Percentiles rank a stretch among this genome's conserved stretches.
These are phyloP conservation scores for Calonectria naviculata DNA, from an alignment of 2,329 filamentous ascomycete genomes.

Conservation along the genomic window DNA sequence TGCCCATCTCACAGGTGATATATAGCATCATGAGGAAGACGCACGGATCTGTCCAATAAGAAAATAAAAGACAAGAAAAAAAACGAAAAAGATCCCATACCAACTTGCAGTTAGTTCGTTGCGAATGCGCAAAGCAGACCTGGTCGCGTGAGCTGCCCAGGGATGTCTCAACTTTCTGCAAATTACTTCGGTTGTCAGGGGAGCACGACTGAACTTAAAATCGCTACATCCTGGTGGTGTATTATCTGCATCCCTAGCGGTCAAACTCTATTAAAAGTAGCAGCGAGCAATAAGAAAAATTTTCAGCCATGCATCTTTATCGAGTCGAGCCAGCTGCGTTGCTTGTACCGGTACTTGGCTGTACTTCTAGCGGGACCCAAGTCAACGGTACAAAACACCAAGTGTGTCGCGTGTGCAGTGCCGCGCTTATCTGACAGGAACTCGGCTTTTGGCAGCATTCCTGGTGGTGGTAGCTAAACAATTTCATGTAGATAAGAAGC, in stretches of 20 bases:
- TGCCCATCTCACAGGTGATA: conserved; percentile 2
- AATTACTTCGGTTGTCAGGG: neutral
- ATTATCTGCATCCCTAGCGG: neutral
- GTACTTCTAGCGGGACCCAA: neutral
- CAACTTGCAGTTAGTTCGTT: neutral
- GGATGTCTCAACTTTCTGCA: neutral
- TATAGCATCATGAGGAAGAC: conserved; percentile 6
- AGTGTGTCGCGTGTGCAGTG: neutral
- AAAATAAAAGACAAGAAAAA: neutral
- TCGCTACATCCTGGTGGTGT: neutral
- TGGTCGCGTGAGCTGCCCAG: neutral
- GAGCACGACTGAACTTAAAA: neutral
- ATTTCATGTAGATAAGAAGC: neutral
- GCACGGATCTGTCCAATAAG: neutral
- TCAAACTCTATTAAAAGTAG: neutral
- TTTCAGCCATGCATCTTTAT: neutral
- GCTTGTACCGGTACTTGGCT: neutral
- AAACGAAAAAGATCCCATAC: neutral
- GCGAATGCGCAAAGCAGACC: neutral
- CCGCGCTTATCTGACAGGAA: neutral
- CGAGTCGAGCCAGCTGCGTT: neutral
- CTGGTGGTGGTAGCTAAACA: neutral
- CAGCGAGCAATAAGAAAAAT: neutral
- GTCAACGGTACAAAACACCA: neutral
- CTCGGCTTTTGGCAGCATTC: neutral